Evolutionary conservation across 2,329 filamentous ascomycete genomes (phyloP), one percentile per base, ranked within the genome.

Genomic region (Sphaerostilbella broomeana): DNA sequence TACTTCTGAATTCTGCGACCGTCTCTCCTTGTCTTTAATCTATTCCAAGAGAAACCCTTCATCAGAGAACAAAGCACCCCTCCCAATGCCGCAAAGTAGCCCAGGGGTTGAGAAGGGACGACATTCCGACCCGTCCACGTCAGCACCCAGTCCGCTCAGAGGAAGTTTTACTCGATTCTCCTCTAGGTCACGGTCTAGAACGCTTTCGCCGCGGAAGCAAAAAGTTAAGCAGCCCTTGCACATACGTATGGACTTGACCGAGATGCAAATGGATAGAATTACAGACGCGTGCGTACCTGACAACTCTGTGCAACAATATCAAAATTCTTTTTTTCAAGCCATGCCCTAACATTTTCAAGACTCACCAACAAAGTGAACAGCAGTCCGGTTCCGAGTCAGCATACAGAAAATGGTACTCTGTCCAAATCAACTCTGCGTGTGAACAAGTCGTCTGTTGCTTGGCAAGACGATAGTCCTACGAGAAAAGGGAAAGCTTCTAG

Each of bases 181-280:
- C 11, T 31, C 42, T 12, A 38, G 33, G 12, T 45, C 48, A 10
- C 53, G 60, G 35, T 52, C 63, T 26, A 56, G 54, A 13, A 63
- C 63, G 2, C 52, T 56, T 2, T 64, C 67, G 4, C 60, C 58
- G 4, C 56, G 51, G 26, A 59, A 62, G 37, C 55, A 58, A 2
- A 49, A 51, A 15, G 39, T 48, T 13, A 57, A 62, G 15, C 60
- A 66, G 30, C 63, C 63, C 3, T 55, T 73, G 15, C 63, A 68
- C 26, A 62, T 73, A 20, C 65, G 68, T 17, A 60, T 73, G 48
- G 70, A 69, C 44, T 47, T 73, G 39, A 73, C 68, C 4, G 66
- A 72, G 31, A 63, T 60, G 0, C 67, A 72, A 44, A 64, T 73
- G 59, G 64, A 72, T 40, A 67, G 59, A 43, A 56, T 73, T 29